Evolutionary conservation across 2,329 filamentous ascomycete genomes (phyloP).

Genomic region (Pseudocercospora musae): DNA sequence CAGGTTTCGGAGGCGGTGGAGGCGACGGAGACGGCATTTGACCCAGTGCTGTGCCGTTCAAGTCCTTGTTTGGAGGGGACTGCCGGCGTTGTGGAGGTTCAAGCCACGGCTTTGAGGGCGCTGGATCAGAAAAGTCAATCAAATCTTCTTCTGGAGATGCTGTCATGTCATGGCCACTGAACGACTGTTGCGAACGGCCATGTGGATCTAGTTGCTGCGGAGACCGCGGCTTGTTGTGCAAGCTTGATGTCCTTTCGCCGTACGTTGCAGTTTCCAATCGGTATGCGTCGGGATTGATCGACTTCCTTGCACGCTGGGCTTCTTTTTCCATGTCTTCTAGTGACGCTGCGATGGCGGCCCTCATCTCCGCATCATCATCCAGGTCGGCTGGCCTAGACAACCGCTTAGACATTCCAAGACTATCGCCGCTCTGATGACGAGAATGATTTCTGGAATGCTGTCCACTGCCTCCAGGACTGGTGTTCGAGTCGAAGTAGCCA

Average conservation of each 20-base stretch:
- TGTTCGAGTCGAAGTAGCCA: constrained; percentile 73
- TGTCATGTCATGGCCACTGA: not conserved
- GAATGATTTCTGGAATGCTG: constrained; percentile 32
- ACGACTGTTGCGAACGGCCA: not conserved
- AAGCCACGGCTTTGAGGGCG: constrained; percentile 30
- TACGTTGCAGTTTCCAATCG: not conserved
- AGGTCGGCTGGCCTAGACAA: constrained; percentile 33
- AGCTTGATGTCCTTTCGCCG: not conserved
- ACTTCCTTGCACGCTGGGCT: constrained; percentile 35
- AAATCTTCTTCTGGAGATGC: constrained; percentile 38
- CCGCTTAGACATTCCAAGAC: constrained; percentile 32
- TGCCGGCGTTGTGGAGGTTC: constrained; percentile 11
- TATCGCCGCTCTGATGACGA: constrained; percentile 31
- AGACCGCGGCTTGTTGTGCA: not conserved
- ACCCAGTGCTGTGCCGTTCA: constrained; percentile 28
- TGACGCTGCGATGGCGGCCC: constrained; percentile 48
- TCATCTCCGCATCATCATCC: constrained; percentile 47
- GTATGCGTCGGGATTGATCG: constrained; percentile 36
- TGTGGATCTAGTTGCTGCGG: not conserved
- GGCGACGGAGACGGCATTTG: constrained; percentile 28
- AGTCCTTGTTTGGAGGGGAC: not conserved
- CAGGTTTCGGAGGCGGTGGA: constrained; percentile 37
- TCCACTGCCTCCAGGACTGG: constrained; percentile 34
- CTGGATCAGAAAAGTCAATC: constrained; percentile 47
- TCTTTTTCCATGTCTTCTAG: constrained; percentile 44